Conservation (phyloP, 2,329 filamentous ascomycete species). For the Sordariomycetes sp. region DNA sequence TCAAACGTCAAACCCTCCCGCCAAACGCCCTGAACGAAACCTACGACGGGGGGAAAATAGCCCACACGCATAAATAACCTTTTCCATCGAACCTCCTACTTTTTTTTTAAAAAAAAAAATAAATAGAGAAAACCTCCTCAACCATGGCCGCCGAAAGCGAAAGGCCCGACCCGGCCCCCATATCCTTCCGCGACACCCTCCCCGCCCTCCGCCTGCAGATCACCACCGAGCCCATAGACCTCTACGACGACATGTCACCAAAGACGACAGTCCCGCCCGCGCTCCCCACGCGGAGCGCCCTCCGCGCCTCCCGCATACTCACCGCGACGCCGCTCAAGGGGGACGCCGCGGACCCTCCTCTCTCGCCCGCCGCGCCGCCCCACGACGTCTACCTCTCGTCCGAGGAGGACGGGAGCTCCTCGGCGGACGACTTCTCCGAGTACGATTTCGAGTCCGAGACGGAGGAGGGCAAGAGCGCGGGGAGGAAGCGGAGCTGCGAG, state of each 20-base stretch:
- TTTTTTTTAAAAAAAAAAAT: too few relatives aligned
- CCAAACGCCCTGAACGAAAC: too few relatives aligned
- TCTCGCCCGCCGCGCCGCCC: slow-evolving; percentile 16
- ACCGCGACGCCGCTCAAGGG: slow-evolving; percentile 20
- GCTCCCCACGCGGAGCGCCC: slow-evolving; percentile 28
- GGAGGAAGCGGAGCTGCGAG: slow-evolving; percentile 26
- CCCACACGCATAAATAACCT: too few relatives aligned
- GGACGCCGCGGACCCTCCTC: slow-evolving; percentile 13
- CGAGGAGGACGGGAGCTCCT: slow-evolving; percentile 51
- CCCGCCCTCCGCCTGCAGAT: slow-evolving; percentile 4
- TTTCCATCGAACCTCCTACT: too few relatives aligned
- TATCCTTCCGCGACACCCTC: slow-evolving; percentile 5
- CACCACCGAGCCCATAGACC: slow-evolving; percentile 7
- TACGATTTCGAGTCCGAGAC: slow-evolving; percentile 33
- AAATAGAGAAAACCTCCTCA: too few relatives aligned
- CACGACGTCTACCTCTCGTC: slow-evolving; percentile 52
- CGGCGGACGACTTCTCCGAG: slow-evolving; percentile 45
- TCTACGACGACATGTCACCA: slow-evolving; percentile 6
- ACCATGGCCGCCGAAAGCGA: not conserved
- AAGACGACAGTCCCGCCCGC: slow-evolving; percentile 15
- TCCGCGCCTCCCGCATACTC: slow-evolving; percentile 27
- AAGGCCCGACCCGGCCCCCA: not conserved
- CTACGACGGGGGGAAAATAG: too few relatives aligned
- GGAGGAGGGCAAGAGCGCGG: slow-evolving; percentile 12
- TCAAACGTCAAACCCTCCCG: too few relatives aligned